phyloP scores from a whole-genome alignment of 345 rosid genomes.

The Carallia pectinifolia region DNA sequence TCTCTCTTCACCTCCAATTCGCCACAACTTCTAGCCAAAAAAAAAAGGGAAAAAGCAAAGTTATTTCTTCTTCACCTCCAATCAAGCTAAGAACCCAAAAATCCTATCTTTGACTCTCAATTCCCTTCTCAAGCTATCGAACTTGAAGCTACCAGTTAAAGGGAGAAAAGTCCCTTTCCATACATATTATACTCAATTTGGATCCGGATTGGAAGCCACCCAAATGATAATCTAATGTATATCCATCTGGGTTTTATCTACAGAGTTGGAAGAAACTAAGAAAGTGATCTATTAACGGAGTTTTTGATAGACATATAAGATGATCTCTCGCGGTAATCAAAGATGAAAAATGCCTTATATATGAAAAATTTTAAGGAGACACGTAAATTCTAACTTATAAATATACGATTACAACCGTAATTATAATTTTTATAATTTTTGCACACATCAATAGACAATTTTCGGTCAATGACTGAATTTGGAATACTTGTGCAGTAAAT shows the following conservation, averaged over 20 bases:
- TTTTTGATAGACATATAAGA: too few species aligned
- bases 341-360: too few species aligned
- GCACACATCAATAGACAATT: too few species aligned
- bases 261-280: too few species aligned
- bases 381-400: neutral
- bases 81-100: constrained; percentile 3
- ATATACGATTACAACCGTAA: neutral
- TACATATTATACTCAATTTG: too few species aligned
- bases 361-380: too few species aligned
- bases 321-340: too few species aligned
- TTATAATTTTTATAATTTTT: too few species aligned
- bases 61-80: neutral
- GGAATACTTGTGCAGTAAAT: too few species aligned
- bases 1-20: neutral
- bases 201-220: neutral
- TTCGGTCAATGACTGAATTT: too few species aligned
- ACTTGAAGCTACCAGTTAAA: neutral
- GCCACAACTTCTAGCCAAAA: neutral
- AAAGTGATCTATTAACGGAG: too few species aligned
- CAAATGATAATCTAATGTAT: neutral
- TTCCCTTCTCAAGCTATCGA: neutral
- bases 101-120: constrained; percentile 2
- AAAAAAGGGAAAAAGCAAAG: neutral
- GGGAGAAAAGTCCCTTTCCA: too few species aligned
- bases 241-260: neutral